Conservation (phyloP, 2,329 filamentous ascomycete genomes). For the Xylariaceae sp. region DNA sequence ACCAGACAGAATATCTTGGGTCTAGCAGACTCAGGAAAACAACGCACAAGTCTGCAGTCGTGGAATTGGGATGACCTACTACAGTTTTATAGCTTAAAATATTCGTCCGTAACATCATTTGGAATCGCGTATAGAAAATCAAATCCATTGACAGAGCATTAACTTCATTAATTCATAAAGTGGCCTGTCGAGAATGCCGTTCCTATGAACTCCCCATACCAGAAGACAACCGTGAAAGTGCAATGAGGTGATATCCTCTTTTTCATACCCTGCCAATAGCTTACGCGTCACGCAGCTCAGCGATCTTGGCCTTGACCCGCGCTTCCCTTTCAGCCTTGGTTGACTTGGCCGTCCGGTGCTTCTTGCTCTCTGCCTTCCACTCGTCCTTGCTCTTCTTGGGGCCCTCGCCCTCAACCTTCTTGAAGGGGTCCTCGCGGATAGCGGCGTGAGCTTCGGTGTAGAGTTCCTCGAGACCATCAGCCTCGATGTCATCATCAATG, state of each 20-base stretch:
- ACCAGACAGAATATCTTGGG: no score
- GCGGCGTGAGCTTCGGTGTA: constrained; percentile 94
- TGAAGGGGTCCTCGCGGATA: constrained; percentile 97
- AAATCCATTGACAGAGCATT: constrained; percentile 27
- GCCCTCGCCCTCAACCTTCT: constrained; percentile 78
- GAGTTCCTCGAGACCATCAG: constrained; percentile 94
- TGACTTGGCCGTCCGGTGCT: constrained; percentile 80
- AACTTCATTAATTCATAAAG: constrained; percentile 41
- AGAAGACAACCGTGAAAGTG: constrained; percentile 40
- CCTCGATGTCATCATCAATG: constrained; percentile 95
- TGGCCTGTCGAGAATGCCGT: constrained; percentile 35
- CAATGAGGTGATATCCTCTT: constrained; percentile 33
- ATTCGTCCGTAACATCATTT: no score
- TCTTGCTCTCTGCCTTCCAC: constrained; percentile 94
- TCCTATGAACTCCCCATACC: constrained; percentile 42
- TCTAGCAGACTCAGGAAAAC: no score
- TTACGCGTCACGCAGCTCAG: constrained; percentile 69
- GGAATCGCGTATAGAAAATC: constrained; percentile 21
- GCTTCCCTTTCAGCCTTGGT: constrained; percentile 82
- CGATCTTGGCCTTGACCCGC: constrained; percentile 90
- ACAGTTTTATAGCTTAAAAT: not conserved
- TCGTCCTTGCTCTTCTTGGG: constrained; percentile 97
- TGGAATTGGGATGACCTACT: not conserved
- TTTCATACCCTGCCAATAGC: constrained; percentile 28
- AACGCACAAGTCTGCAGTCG: not conserved